These are phyloP conservation scores for Metarhizium rileyi DNA, from an alignment of 2,329 filamentous ascomycete genomes.

Conservation along the genomic window DNA sequence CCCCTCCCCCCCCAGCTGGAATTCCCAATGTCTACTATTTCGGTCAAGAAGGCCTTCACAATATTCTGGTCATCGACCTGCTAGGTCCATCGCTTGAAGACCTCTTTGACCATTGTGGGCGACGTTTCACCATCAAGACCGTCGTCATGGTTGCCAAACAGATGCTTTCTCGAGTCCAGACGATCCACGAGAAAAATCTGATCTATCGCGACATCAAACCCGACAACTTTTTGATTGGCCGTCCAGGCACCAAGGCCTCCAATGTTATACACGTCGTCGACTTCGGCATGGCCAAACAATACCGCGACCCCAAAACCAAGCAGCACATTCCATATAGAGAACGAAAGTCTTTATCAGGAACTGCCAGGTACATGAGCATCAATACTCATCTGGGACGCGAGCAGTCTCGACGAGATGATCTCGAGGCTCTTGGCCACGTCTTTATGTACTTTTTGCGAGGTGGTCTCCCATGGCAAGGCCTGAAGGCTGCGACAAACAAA, in stretches of 20 bases:
- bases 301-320: constrained; percentile 96
- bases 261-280: constrained; percentile 98
- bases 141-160: constrained; percentile 94
- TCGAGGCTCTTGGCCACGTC: constrained; percentile 75
- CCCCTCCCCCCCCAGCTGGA: too few species aligned
- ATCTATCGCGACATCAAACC: constrained; percentile 99
- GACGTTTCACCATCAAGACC: constrained; percentile 99
- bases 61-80: constrained; percentile 97
- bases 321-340: constrained; percentile 98
- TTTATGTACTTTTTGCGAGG: constrained; percentile 69
- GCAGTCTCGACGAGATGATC: constrained; percentile 89
- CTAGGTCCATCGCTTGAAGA: constrained; percentile 94
- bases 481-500: constrained; percentile 71
- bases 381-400: constrained; percentile 96
- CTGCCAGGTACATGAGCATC: constrained; percentile 98
- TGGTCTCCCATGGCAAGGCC: constrained; percentile 60
- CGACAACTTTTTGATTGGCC: constrained; percentile 99
- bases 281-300: constrained; percentile 99
- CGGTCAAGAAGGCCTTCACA: constrained; percentile 98
- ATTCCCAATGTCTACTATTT: constrained; percentile 99
- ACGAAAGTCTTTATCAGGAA: constrained; percentile 92
- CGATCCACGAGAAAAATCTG: constrained; percentile 99
- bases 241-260: constrained; percentile 83
- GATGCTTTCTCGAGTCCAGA: constrained; percentile 97
- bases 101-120: constrained; percentile 99